Percentiles rank a stretch among this genome's conserved stretches.
phyloP scores from a whole-genome alignment of 2,329 filamentous ascomycete species.

The Apiospora sp. region DNA sequence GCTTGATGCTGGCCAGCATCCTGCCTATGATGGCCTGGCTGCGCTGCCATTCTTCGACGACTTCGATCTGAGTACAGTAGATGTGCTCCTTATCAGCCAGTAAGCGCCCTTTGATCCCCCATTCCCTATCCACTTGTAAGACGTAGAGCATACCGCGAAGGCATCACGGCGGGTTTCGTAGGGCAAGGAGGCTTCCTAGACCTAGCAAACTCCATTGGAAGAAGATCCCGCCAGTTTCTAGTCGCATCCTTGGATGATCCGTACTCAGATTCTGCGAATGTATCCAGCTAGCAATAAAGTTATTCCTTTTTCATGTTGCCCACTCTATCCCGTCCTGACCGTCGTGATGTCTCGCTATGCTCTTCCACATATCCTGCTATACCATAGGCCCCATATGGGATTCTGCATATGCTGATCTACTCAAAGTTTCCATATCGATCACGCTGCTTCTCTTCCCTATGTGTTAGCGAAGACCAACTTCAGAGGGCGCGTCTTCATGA shows the following conservation, averaged over 20 bases:
- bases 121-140: constrained; percentile 26
- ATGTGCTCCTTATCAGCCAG: constrained; percentile 98
- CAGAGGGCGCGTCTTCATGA: constrained; percentile 97
- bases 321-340: constrained; percentile 39
- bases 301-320: constrained; percentile 35
- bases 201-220: constrained; percentile 16
- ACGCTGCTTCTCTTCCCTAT: constrained; percentile 98
- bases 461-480: constrained; percentile 98
- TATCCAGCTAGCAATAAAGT: constrained; percentile 55
- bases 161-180: constrained; percentile 34
- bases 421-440: constrained; percentile 92
- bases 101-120: constrained; percentile 65
- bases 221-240: constrained; percentile 22
- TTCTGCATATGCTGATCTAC: constrained; percentile 9
- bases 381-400: constrained; percentile 32
- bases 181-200: constrained; percentile 36
- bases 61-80: constrained; percentile 96
- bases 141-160: constrained; percentile 32
- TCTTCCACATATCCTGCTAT: constrained; percentile 21
- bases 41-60: constrained; percentile 97
- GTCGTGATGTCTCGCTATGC: constrained; percentile 32
- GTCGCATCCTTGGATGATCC: constrained; percentile 8
- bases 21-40: constrained; percentile 92
- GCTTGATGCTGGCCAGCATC: constrained; percentile 97
- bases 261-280: constrained; percentile 33